These are phyloP conservation scores for Eucalyptus albens DNA, from an alignment of 345 rosid genomes.

Conservation along the genomic window DNA sequence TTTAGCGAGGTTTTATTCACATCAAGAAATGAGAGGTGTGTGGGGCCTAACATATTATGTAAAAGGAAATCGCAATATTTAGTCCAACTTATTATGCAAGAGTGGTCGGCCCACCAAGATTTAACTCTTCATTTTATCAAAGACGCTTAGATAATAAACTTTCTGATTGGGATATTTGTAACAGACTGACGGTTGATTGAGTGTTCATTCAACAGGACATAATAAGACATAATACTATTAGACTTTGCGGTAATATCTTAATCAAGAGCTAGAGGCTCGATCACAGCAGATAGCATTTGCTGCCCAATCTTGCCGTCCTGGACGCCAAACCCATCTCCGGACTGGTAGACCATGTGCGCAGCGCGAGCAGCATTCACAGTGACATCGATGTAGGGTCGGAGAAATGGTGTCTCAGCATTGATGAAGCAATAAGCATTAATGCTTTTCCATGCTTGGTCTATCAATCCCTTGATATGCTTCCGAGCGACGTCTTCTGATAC, in stretches of 20 bases:
- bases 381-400: conserved; percentile 3
- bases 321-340: conserved; percentile 34
- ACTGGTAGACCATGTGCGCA: conserved; percentile 25
- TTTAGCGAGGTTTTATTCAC: neutral
- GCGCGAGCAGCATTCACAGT: conserved; percentile 21
- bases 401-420: neutral
- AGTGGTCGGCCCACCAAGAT: neutral
- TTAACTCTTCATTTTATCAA: neutral
- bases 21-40: neutral
- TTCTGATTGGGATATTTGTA: neutral
- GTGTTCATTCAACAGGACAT: neutral
- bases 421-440: conserved; percentile 9
- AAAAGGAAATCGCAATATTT: neutral
- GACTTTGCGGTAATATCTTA: neutral
- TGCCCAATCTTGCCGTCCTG: conserved; percentile 15
- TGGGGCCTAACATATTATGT: neutral
- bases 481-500: conserved; percentile 21
- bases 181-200: neutral
- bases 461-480: conserved; percentile 9
- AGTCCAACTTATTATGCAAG: neutral
- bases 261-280: conserved; percentile 6
- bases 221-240: neutral
- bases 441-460: conserved; percentile 21
- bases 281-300: conserved; percentile 13
- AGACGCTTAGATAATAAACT: neutral